A percentile compares a stretch with the other conserved stretches of the same genome.
These are phyloP conservation scores for Lachnellula cervina DNA, from an alignment of 2,329 filamentous ascomycete genomes.

Conservation along the genomic window DNA sequence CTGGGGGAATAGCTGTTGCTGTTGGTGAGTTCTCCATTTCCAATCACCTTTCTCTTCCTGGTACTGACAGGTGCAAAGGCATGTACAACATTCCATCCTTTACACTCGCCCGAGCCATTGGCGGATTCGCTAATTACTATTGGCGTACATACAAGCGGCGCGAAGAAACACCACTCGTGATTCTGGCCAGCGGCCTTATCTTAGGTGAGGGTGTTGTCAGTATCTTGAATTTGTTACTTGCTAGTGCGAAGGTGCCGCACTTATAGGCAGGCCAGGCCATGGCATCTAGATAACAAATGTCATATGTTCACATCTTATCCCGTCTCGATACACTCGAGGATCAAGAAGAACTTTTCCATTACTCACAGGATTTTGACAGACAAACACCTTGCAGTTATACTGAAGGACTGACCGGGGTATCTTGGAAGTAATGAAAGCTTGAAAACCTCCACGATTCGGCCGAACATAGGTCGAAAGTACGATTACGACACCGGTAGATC, in stretches of 20 bases:
- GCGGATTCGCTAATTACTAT: conserved; percentile 72
- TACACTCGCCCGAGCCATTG: conserved; percentile 80
- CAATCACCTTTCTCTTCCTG: not conserved
- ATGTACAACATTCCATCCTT: conserved; percentile 99
- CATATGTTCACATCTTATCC: not conserved
- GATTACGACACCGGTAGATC: no score
- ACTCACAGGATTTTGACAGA: no score
- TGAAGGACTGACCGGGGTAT: no score
- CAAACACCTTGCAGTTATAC: no score
- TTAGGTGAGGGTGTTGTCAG: conserved; percentile 88
- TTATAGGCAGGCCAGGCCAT: conserved; percentile 32
- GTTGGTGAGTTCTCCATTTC: conserved; percentile 55
- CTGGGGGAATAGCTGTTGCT: conserved; percentile 92
- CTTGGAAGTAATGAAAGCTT: no score
- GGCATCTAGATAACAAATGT: not conserved
- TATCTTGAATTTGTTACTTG: conserved; percentile 81
- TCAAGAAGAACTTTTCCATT: no score
- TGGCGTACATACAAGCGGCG: conserved; percentile 56
- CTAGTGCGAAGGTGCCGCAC: conserved; percentile 72
- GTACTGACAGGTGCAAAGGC: conserved; percentile 41
- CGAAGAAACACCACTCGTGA: conserved; percentile 72
- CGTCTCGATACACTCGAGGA: no score
- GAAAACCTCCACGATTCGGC: no score
- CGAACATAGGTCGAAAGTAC: no score
- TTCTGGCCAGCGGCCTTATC: conserved; percentile 87